Evolutionary conservation across 768 basidiomycete genomes (phyloP).

Genomic region (Scleroderma bovista): DNA sequence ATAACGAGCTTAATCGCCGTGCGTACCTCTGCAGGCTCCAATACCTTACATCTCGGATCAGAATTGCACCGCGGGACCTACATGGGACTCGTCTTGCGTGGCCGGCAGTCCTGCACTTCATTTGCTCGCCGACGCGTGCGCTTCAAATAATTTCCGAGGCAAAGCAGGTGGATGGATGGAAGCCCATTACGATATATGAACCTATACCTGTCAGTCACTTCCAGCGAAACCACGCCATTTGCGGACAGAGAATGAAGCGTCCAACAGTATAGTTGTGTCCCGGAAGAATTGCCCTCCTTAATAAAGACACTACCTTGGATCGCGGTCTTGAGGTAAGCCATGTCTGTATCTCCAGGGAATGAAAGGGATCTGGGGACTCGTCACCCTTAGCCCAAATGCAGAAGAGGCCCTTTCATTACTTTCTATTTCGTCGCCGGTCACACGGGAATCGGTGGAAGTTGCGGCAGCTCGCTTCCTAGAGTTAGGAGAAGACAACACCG

Average conservation of each 20-base stretch:
- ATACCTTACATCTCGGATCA: conserved; percentile 68
- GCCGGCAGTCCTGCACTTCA: conserved; percentile 66
- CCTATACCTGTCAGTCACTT: conserved; percentile 82
- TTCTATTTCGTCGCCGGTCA: conserved; percentile 40
- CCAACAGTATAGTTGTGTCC: conserved; percentile 67
- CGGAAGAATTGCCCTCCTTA: conserved; percentile 71
- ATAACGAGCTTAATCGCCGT: conserved; percentile 4
- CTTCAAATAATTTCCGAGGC: conserved; percentile 62
- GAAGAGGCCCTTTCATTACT: conserved; percentile 73
- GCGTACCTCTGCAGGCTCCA: conserved; percentile 49
- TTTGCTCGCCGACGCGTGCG: conserved; percentile 78
- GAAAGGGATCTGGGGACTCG: background rate
- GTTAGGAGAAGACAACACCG: conserved; percentile 47
- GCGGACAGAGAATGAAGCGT: background rate
- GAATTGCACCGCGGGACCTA: conserved; percentile 69
- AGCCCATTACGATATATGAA: conserved; percentile 70
- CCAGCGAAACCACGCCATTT: background rate
- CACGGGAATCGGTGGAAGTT: conserved; percentile 51
- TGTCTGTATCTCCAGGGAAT: background rate
- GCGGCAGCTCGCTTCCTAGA: conserved; percentile 62
- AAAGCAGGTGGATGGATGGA: conserved; percentile 47
- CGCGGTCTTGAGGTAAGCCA: conserved; percentile 60
- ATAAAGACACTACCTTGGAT: conserved; percentile 52
- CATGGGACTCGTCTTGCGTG: conserved; percentile 43
- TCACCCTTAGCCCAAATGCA: conserved; percentile 66